phyloP scores from a whole-genome alignment of 2,329 filamentous ascomycete species.

The Aspergillus sp. region DNA sequence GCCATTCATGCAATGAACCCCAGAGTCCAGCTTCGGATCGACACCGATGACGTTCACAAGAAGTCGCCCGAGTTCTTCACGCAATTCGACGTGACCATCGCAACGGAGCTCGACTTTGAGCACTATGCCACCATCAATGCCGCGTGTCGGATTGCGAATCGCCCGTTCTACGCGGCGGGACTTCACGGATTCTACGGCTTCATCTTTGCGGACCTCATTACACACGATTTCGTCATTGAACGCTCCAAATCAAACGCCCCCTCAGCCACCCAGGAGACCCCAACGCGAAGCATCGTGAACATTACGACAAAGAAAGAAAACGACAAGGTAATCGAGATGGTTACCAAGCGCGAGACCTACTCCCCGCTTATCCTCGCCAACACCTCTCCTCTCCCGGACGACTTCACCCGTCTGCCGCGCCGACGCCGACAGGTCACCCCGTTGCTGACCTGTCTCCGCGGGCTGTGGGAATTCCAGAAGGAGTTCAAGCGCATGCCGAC shows the following conservation, averaged over 20 bases:
- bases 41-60: conserved; percentile 64
- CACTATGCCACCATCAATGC: conserved; percentile 80
- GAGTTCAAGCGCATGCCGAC: conserved; percentile 55
- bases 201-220: conserved; percentile 88
- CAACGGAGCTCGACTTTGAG: conserved; percentile 78
- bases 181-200: conserved; percentile 91
- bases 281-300: conserved; percentile 72
- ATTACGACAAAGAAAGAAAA: conserved; percentile 69
- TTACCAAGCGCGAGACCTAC: conserved; percentile 90
- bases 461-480: conserved; percentile 83
- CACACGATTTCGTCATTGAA: conserved; percentile 86
- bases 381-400: conserved; percentile 70
- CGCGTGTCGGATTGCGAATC: conserved; percentile 72
- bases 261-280: conserved; percentile 65
- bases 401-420: conserved; percentile 66
- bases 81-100: conserved; percentile 81
- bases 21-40: conserved; percentile 72
- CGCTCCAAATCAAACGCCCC: conserved; percentile 75
- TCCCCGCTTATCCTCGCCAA: conserved; percentile 86
- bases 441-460: conserved; percentile 79
- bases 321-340: conserved; percentile 74
- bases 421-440: conserved; percentile 74
- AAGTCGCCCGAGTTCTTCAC: conserved; percentile 75
- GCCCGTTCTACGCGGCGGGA: conserved; percentile 84
- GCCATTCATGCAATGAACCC: conserved; percentile 85